A percentile compares a stretch with the other conserved stretches of the same genome.
Evolutionary conservation across 1,284 basidiomycete species (phyloP).

Genomic region (Cystobasidium slooffiae): DNA sequence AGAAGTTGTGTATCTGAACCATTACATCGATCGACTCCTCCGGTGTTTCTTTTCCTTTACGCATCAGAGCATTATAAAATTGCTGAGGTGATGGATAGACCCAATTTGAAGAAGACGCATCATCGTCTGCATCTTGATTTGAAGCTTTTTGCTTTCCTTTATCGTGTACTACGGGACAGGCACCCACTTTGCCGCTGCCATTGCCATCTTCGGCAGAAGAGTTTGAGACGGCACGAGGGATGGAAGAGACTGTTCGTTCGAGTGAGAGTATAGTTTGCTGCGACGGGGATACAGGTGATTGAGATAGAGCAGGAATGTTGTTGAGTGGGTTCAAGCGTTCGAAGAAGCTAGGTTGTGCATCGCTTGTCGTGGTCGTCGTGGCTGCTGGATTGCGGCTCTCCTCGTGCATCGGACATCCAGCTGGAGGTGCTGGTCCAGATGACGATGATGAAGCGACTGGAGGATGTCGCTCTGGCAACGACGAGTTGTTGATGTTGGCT

Average conservation of each 20-base stretch:
- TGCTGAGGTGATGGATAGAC: slow-evolving; percentile 98
- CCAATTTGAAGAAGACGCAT: slow-evolving; percentile 62
- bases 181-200: slow-evolving; percentile 51
- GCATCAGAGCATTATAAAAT: slow-evolving; percentile 94
- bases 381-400: slow-evolving; percentile 9
- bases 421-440: slow-evolving; percentile 20
- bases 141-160: slow-evolving; percentile 38
- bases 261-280: slow-evolving; percentile 72
- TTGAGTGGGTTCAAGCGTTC: slow-evolving; percentile 75
- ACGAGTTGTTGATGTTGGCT: neutral
- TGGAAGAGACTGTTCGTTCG: slow-evolving; percentile 76
- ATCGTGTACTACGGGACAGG: slow-evolving; percentile 54
- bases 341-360: slow-evolving; percentile 4
- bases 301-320: slow-evolving; percentile 83
- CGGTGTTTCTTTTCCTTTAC: slow-evolving; percentile 97
- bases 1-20: slow-evolving; percentile 97
- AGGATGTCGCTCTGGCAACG: slow-evolving; percentile 10
- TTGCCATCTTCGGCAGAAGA: slow-evolving; percentile 52
- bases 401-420: slow-evolving; percentile 44
- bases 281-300: slow-evolving; percentile 66
- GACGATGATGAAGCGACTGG: slow-evolving; percentile 15
- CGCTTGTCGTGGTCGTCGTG: neutral
- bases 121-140: slow-evolving; percentile 44
- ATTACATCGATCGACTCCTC: slow-evolving; percentile 96
- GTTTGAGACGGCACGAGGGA: slow-evolving; percentile 69